These are phyloP conservation scores for Elsinoe australis DNA, from an alignment of 2,329 filamentous ascomycete genomes.

Conservation along the genomic window DNA sequence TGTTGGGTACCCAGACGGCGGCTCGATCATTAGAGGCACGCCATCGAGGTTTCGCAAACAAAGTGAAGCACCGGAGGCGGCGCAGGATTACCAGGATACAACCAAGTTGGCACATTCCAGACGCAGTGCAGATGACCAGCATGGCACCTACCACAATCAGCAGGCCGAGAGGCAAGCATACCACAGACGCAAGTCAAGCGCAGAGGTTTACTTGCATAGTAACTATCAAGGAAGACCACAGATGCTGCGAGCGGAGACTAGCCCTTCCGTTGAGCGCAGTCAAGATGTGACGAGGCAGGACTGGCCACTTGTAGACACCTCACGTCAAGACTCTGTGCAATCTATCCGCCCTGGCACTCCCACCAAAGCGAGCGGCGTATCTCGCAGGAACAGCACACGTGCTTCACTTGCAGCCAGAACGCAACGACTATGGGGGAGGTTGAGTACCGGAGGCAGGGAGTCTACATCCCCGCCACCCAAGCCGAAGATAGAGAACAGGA, in stretches of 20 bases:
- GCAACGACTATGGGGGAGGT: constrained; percentile 10
- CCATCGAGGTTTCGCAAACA: constrained; percentile 28
- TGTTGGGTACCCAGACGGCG: constrained; percentile 30
- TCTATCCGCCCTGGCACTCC: background rate
- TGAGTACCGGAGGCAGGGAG: constrained; percentile 2
- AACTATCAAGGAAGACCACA: background rate
- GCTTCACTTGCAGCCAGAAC: constrained; percentile 15
- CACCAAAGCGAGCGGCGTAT: background rate
- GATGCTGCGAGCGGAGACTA: constrained; percentile 12
- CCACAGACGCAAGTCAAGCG: constrained; percentile 10
- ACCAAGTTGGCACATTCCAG: too few relatives aligned
- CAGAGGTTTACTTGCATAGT: constrained; percentile 9
- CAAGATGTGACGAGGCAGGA: constrained; percentile 1
- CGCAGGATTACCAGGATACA: too few relatives aligned
- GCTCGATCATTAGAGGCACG: constrained; percentile 30
- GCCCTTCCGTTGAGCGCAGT: background rate
- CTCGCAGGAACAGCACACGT: constrained; percentile 8
- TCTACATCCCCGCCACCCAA: constrained; percentile 14
- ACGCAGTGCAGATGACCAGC: too few relatives aligned
- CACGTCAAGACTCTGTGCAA: constrained; percentile 6
- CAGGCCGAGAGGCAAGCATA: too few relatives aligned
- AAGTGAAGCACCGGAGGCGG: background rate
- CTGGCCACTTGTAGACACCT: background rate
- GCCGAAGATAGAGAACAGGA: constrained; percentile 1
- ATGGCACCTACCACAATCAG: too few relatives aligned